Base-by-base conservation (phyloP, 768 basidiomycete species). In the Nidularia sp. region DNA sequence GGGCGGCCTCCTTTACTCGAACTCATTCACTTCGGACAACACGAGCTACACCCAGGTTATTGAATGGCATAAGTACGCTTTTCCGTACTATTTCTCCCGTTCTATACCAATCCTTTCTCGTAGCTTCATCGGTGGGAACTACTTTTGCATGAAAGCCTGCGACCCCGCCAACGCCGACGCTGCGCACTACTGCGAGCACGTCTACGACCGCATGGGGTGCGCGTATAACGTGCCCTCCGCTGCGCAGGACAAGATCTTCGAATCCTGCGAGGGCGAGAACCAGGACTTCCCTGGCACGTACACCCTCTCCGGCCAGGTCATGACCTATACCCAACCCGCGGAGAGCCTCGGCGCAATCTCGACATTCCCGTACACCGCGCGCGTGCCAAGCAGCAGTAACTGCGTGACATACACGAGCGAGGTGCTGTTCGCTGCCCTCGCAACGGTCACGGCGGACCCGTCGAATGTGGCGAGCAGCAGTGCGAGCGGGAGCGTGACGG, bases 111-210 rank as follows among this genome's bases (percentile, higher is more conserved):
- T 34, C 52, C 32, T 58, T 47, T 22, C 25, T 18, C 6, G n/a
- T 58, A 83, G 85, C 59, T 90, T 89, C 72, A 80, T 88, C 61
- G 88, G 88, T 44, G 73, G 73, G 22, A 60, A 67, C 55, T 53
- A 53, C 18, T 85, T 87, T 73, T 90, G 87, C 67, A 59, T 86
- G 58, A 90, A 90, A 67, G 68, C 76, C 0, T 91, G 89, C 70
- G 80, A 86, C 60, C 81, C 81, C 81, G 56, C 67, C 3, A 69
- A 70, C 18, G 58, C 74, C 36, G 73, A 79, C 55, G 70, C 75
- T 1, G 70, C 72, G 2, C 62, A 71, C 29, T 78, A 64, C 59
- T 90, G 88, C 71, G 70, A 86, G 63, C 84, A 91, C 73, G 74
- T 78, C 54, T 85, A 73, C 49, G 86, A 88, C 62, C 81, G 84